phyloP scores from a whole-genome alignment of 352 stramenopile species.

The Pythium brachiatum region DNA sequence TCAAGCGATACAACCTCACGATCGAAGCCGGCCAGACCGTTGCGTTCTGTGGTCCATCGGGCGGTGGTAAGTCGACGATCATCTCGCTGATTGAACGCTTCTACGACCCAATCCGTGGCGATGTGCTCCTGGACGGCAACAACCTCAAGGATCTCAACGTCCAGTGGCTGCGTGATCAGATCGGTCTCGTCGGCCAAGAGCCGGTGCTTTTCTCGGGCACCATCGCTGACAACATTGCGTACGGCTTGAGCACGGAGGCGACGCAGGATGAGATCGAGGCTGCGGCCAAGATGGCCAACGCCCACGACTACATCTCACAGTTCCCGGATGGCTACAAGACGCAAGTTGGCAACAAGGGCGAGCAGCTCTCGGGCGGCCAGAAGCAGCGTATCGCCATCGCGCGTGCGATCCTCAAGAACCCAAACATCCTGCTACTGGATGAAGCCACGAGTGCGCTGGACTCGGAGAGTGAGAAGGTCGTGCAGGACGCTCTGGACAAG shows the following conservation, averaged over 20 bases:
- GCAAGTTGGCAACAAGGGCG: slow-evolving; percentile 25
- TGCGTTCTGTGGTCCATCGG: slow-evolving; percentile 28
- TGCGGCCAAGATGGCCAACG: slow-evolving; percentile 17
- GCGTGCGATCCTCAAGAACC: slow-evolving; percentile 41
- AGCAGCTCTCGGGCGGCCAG: slow-evolving; percentile 26
- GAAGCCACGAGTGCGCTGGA: slow-evolving; percentile 44
- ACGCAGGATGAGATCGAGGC: slow-evolving; percentile 59
- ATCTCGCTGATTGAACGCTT: slow-evolving; percentile 43
- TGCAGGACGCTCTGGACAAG: slow-evolving; percentile 42
- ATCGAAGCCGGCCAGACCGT: slow-evolving; percentile 61
- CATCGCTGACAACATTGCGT: slow-evolving; percentile 47
- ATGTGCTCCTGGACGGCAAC: slow-evolving; percentile 68
- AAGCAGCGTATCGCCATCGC: slow-evolving; percentile 32
- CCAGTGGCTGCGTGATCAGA: slow-evolving; percentile 43
- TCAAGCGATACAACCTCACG: slow-evolving; percentile 79
- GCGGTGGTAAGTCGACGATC: slow-evolving; percentile 16
- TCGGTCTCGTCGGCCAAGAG: slow-evolving; percentile 46
- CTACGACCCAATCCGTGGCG: slow-evolving; percentile 48
- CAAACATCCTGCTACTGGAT: slow-evolving; percentile 42
- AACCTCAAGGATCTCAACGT: slow-evolving; percentile 68
- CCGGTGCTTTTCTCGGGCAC: slow-evolving; percentile 40
- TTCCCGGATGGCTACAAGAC: slow-evolving; percentile 75
- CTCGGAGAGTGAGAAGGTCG: slow-evolving; percentile 45
- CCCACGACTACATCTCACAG: slow-evolving; percentile 42
- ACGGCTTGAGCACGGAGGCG: slow-evolving; percentile 32